Conservation (phyloP, 306 rosid species). For the Ormosia emarginata region DNA sequence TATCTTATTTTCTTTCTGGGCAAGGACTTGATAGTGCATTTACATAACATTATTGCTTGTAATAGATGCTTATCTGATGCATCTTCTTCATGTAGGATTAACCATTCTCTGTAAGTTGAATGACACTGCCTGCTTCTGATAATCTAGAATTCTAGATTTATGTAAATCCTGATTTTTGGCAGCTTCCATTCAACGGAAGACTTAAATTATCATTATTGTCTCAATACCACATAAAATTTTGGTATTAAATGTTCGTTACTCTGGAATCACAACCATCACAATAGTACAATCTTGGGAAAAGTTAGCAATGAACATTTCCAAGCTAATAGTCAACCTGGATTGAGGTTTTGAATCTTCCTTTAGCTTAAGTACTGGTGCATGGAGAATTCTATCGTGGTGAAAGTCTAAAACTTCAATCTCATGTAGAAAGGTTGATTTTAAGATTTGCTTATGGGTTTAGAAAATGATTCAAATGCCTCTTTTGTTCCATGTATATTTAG, state of each 20-base stretch:
- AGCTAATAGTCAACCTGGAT: not conserved
- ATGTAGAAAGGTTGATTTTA: not conserved
- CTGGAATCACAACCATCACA: not conserved
- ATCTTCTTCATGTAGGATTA: not conserved
- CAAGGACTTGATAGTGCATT: not conserved
- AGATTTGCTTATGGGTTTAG: not conserved
- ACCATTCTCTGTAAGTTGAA: slow-evolving; percentile 13
- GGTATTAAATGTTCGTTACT: not conserved
- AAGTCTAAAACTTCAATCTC: not conserved
- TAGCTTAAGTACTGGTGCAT: not conserved
- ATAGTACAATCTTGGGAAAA: not conserved
- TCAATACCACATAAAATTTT: not conserved
- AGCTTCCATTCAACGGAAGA: not conserved
- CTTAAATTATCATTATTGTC: not conserved
- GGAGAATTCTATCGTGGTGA: not conserved
- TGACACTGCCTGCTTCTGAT: slow-evolving; percentile 8
- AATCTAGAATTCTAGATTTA: not conserved
- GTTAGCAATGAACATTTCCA: not conserved
- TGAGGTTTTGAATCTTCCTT: slow-evolving; percentile 1
- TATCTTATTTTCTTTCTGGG: not conserved
- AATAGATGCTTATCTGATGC: not conserved
- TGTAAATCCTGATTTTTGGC: slow-evolving; percentile 13
- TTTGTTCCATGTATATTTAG: not conserved
- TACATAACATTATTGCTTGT: not conserved
- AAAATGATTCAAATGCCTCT: not conserved